Evolutionary conservation across 2,329 filamentous ascomycete species (phyloP), one percentile per base, ranked within the genome.

Genomic region (Escovopsis sp.): DNA sequence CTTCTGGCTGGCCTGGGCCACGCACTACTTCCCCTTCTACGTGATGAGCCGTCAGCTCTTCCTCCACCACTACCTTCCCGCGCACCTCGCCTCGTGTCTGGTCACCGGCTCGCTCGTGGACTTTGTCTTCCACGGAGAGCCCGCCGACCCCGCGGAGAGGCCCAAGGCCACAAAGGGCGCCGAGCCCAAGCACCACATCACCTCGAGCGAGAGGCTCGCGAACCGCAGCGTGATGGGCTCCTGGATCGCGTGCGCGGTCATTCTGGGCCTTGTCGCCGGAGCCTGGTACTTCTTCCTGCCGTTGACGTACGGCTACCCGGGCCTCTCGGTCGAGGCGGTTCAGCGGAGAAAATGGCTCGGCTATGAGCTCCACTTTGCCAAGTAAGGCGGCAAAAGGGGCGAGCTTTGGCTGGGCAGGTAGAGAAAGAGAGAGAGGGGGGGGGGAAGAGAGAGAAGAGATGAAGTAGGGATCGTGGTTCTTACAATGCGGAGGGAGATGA

Each of bases 11-110:
- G 86, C 87, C 43, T 98, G 91, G 91, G 87, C 85, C 12, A 89
- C 87, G 2, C 91, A 98, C 61, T 98, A 95, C 69, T 78, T 94
- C 62, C 89, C 89, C 40, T 98, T 98, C 71, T 98, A 79, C 67
- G 77, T 95, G 48, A 98, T 98, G 89, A 89, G 89, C 43, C 87
- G 89, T 53, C 89, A 98, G 62, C 79, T 95, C 49, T 98, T 98
- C 78, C 65, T 98, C 51, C 91, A 98, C 62, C 91, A 98, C 64
- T 98, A 98, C 58, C 76, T 98, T 4, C 91, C 91, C 1, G 86
- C 91, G 1, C 91, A 98, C 57, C 72, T 98, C 10, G 89, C 91
- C 1, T 94, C 87, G 7, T 79, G 79, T 25, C 74, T 98, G 32
- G 88, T 98, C 16, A 84, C 91, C 0, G 91, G 91, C 39, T 85